Percentiles rank a stretch among this genome's conserved stretches.
Evolutionary conservation across 352 stramenopile genomes (phyloP).

Genomic region (Pythium rhizo-oryzae): DNA sequence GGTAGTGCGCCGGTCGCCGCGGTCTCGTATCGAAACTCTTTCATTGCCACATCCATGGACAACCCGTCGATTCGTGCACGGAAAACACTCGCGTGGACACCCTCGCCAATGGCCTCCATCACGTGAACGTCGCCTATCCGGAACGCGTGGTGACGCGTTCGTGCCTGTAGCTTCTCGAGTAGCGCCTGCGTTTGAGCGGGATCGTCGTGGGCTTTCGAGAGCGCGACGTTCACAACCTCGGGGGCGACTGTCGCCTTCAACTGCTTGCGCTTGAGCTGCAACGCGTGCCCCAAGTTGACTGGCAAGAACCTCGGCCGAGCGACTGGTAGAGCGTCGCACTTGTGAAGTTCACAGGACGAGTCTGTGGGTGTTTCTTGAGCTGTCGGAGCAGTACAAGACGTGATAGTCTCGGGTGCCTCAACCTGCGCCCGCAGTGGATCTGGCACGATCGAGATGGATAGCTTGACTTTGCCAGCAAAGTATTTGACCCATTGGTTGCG

Average conservation of each 20-base stretch:
- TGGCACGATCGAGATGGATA: slow-evolving; percentile 3
- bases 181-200: slow-evolving; percentile 1
- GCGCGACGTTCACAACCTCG: slow-evolving; percentile 1
- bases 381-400: too few species aligned
- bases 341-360: too few species aligned
- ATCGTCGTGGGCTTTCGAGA: slow-evolving; percentile 1
- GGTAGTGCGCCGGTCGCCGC: neutral
- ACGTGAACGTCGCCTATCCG: neutral
- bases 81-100: slow-evolving; percentile 25
- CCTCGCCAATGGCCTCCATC: slow-evolving; percentile 16
- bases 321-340: neutral
- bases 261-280: slow-evolving; percentile 30
- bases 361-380: too few species aligned
- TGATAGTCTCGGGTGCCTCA: too few species aligned
- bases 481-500: slow-evolving; percentile 20
- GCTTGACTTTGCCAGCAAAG: slow-evolving; percentile 29
- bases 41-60: slow-evolving; percentile 22
- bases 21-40: slow-evolving; percentile 27
- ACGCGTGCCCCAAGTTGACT: slow-evolving; percentile 18
- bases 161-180: slow-evolving; percentile 2
- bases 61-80: slow-evolving; percentile 8
- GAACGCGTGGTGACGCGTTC: neutral
- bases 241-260: slow-evolving; percentile 22
- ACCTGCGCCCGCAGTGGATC: neutral
- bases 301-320: slow-evolving; percentile 10